A percentile compares a stretch with the other conserved stretches of the same genome.
phyloP scores from a whole-genome alignment of 2,329 filamentous ascomycete genomes.

The Fusarium lateritium region DNA sequence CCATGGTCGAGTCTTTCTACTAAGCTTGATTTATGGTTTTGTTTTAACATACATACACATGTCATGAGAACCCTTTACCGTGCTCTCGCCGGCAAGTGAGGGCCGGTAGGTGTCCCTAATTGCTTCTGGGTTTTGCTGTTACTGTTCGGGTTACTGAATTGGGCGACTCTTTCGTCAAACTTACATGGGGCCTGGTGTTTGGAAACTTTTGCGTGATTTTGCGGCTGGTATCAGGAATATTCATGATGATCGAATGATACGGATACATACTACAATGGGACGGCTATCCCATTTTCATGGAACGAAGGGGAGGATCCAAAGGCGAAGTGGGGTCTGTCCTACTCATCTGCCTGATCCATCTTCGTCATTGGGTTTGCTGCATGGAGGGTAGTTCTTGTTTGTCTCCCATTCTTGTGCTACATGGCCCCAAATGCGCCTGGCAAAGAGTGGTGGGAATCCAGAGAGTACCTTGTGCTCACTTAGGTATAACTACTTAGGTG shows the following conservation, averaged over 20 bases:
- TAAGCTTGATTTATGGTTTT: conserved; percentile 61
- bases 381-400: conserved; percentile 30
- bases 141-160: conserved; percentile 23
- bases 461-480: conserved; percentile 28
- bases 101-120: background rate
- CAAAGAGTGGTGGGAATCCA: conserved; percentile 17
- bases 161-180: conserved; percentile 31
- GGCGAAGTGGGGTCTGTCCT: background rate
- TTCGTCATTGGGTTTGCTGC: conserved; percentile 18
- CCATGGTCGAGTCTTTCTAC: conserved; percentile 99
- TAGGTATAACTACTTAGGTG: background rate
- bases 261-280: conserved; percentile 12
- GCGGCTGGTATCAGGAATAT: conserved; percentile 34
- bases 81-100: too few relatives aligned
- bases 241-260: conserved; percentile 37
- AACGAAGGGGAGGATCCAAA: background rate
- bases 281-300: conserved; percentile 11
- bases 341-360: conserved; percentile 4
- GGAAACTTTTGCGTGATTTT: conserved; percentile 39
- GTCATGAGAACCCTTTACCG: too few relatives aligned
- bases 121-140: conserved; percentile 33
- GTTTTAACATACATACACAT: conserved; percentile 14
- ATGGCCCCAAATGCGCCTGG: conserved; percentile 9
- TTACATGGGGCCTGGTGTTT: conserved; percentile 45
- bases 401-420: conserved; percentile 1